These are phyloP conservation scores for Biscutella auriculata DNA, from an alignment of 441 rosid species.

Conservation along the genomic window DNA sequence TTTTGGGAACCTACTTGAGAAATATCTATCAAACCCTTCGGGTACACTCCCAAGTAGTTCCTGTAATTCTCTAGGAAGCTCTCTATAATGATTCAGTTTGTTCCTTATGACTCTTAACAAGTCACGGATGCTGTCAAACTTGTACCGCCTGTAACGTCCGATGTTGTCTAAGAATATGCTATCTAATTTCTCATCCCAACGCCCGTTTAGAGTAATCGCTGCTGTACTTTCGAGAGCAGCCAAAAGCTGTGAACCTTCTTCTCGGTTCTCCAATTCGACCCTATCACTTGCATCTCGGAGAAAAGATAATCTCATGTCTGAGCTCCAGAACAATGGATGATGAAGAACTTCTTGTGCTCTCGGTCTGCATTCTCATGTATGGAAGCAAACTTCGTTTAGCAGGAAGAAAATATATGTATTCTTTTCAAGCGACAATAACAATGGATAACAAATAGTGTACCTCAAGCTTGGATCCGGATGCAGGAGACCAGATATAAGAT, in stretches of 20 bases:
- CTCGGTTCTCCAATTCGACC: slow-evolving; percentile 75
- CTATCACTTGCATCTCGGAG: slow-evolving; percentile 75
- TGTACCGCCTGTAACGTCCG: slow-evolving; percentile 74
- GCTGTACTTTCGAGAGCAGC: slow-evolving; percentile 57
- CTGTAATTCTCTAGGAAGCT: slow-evolving; percentile 65
- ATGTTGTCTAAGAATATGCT: slow-evolving; percentile 53
- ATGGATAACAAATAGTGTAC: too few species aligned
- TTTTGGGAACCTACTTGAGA: slow-evolving; percentile 57
- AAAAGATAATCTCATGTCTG: slow-evolving; percentile 64
- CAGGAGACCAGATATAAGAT: slow-evolving; percentile 56
- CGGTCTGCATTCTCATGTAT: slow-evolving; percentile 33
- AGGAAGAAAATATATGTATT: too few species aligned
- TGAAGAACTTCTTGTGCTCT: slow-evolving; percentile 48
- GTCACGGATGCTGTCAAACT: slow-evolving; percentile 60
- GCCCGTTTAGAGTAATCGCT: slow-evolving; percentile 49
- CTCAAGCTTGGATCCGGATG: slow-evolving; percentile 61
- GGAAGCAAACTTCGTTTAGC: neutral
- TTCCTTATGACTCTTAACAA: slow-evolving; percentile 63
- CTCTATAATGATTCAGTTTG: slow-evolving; percentile 75
- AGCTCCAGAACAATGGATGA: slow-evolving; percentile 77
- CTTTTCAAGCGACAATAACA: too few species aligned
- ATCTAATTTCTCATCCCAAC: slow-evolving; percentile 86
- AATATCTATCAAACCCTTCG: slow-evolving; percentile 67
- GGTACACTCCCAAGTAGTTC: slow-evolving; percentile 66
- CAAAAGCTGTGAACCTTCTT: slow-evolving; percentile 46